A percentile compares a stretch with the other conserved stretches of the same genome.
Evolutionary conservation across 2,329 filamentous ascomycete genomes (phyloP).

Genomic region (Pseudopyrenochaeta lycopersici): DNA sequence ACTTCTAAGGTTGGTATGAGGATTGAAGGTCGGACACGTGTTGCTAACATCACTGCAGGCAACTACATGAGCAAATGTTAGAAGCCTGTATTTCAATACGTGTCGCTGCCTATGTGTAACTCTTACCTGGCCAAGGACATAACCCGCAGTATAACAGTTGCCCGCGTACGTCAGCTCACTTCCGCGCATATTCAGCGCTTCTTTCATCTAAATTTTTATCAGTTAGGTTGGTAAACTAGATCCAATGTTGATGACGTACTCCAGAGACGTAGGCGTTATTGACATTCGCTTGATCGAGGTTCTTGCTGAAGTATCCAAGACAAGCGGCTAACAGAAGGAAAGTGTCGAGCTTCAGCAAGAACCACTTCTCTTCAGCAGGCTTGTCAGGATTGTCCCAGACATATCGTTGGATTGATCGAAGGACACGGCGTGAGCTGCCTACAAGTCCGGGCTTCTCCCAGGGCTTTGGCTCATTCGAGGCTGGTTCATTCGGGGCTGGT

Average conservation of each 20-base stretch:
- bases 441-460: constrained; percentile 22
- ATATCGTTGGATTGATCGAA: constrained; percentile 26
- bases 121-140: constrained; percentile 35
- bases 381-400: constrained; percentile 31
- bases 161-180: constrained; percentile 42
- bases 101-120: too few relatives aligned
- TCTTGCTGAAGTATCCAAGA: constrained; percentile 39
- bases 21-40: constrained; percentile 32
- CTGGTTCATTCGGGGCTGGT: not conserved
- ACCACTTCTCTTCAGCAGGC: constrained; percentile 29
- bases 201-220: constrained; percentile 33
- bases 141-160: constrained; percentile 40
- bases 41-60: constrained; percentile 38
- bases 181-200: constrained; percentile 37
- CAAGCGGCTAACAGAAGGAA: constrained; percentile 36
- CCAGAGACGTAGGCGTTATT: constrained; percentile 43
- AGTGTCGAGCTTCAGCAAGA: constrained; percentile 40
- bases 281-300: constrained; percentile 38
- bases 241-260: constrained; percentile 18
- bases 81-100: too few relatives aligned
- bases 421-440: constrained; percentile 19
- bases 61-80: constrained; percentile 1
- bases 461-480: not conserved
- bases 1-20: constrained; percentile 46
- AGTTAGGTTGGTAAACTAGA: not conserved